Evolutionary conservation across 306 rosid species (phyloP).

Genomic region (Chamaecrista fasciculata): DNA sequence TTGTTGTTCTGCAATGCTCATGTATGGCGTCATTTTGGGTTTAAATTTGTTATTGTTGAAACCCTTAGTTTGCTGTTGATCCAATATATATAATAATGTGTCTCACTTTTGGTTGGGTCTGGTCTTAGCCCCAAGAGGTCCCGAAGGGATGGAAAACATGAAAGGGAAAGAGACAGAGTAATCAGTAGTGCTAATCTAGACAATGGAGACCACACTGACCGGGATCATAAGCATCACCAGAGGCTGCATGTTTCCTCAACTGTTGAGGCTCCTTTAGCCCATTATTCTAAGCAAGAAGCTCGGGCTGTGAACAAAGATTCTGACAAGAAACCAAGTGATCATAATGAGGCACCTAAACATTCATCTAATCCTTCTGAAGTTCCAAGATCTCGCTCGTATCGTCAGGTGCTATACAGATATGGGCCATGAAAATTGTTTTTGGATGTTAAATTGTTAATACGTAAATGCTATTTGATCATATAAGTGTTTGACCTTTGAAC

Average conservation of each 20-base stretch:
- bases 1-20: neutral
- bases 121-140: conserved; percentile 56
- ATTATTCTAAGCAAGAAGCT: conserved; percentile 43
- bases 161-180: conserved; percentile 37
- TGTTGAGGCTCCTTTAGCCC: conserved; percentile 24
- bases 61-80: neutral
- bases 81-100: conserved; percentile 1
- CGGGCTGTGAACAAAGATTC: conserved; percentile 39
- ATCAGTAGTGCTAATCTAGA: conserved; percentile 30
- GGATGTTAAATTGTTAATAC: neutral
- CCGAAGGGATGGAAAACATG: conserved; percentile 61
- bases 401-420: conserved; percentile 50
- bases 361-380: conserved; percentile 46
- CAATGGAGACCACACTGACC: conserved; percentile 37
- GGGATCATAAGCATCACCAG: conserved; percentile 40
- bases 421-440: neutral
- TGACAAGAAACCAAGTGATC: conserved; percentile 37
- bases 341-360: conserved; percentile 40
- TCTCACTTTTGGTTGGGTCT: conserved; percentile 16
- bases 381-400: conserved; percentile 52
- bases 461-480: neutral
- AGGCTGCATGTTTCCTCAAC: conserved; percentile 39
- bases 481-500: neutral
- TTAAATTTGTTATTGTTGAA: neutral
- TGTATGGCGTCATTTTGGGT: neutral